Evolutionary conservation across 345 rosid species (phyloP).

Genomic region (Triadica sebifera): DNA sequence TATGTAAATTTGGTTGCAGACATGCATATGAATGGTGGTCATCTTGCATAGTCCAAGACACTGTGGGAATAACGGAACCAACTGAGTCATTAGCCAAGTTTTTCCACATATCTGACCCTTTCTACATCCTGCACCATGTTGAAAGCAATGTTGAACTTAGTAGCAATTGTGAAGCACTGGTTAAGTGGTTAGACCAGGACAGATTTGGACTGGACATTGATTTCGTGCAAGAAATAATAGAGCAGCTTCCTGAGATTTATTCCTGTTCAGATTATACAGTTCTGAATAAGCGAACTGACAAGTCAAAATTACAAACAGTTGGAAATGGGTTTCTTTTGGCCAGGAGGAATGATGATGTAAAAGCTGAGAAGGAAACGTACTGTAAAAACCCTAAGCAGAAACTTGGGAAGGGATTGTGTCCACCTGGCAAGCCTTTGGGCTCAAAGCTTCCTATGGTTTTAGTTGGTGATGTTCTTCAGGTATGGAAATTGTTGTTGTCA

Average conservation of each 20-base stretch:
- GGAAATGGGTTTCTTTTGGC: conserved; percentile 30
- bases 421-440: conserved; percentile 31
- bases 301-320: conserved; percentile 24
- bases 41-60: conserved; percentile 12
- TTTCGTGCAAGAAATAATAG: conserved; percentile 41
- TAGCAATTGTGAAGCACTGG: conserved; percentile 25
- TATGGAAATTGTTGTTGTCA: conserved; percentile 20
- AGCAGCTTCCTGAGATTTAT: conserved; percentile 31
- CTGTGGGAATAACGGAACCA: conserved; percentile 5
- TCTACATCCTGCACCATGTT: not conserved
- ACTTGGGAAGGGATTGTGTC: conserved; percentile 11
- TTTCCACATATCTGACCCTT: conserved; percentile 21
- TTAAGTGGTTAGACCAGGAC: conserved; percentile 37
- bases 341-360: conserved; percentile 19
- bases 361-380: conserved; percentile 22
- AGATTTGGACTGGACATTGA: conserved; percentile 39
- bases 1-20: conserved; percentile 30
- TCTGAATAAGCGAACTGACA: conserved; percentile 22
- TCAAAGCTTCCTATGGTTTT: conserved; percentile 31
- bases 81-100: conserved; percentile 32
- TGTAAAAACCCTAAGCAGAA: conserved; percentile 16
- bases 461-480: conserved; percentile 40
- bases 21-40: conserved; percentile 30
- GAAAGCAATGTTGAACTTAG: conserved; percentile 26
- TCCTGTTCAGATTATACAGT: conserved; percentile 27